Conservation (phyloP, 164 flowering plant genomes). For the Vitis riparia region DNA sequence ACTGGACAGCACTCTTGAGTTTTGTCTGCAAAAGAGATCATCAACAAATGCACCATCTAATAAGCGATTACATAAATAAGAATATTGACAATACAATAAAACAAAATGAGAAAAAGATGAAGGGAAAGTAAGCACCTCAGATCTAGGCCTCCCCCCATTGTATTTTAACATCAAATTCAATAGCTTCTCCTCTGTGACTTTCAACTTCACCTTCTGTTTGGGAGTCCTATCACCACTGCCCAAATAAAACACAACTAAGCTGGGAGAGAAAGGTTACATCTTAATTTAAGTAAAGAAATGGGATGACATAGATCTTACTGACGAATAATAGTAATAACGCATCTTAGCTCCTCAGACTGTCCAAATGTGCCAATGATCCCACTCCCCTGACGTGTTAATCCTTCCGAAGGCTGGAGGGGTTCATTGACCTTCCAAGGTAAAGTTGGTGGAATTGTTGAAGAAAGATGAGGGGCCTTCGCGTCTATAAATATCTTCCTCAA, state of each 20-base stretch:
- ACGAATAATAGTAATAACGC: constrained; percentile 89
- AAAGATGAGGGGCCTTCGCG: constrained; percentile 98
- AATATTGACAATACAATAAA: not conserved
- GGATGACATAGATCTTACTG: constrained; percentile 59
- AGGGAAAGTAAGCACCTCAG: constrained; percentile 57
- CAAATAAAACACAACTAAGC: constrained; percentile 6
- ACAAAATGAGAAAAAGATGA: not conserved
- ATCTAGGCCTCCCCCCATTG: constrained; percentile 91
- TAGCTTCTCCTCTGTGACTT: constrained; percentile 93
- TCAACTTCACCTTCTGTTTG: constrained; percentile 96
- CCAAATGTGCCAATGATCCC: constrained; percentile 97
- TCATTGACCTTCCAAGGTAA: constrained; percentile 96
- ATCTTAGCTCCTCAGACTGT: constrained; percentile 93
- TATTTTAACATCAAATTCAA: constrained; percentile 92
- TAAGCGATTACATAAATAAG: not conserved
- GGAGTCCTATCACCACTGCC: constrained; percentile 99
- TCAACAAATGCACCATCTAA: not conserved
- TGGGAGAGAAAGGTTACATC: not conserved
- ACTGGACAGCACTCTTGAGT: constrained; percentile 95
- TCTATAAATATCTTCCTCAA: constrained; percentile 95
- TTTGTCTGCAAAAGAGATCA: constrained; percentile 65
- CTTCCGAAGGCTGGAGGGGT: constrained; percentile 79
- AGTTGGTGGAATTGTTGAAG: constrained; percentile 89
- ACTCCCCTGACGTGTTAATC: constrained; percentile 97
- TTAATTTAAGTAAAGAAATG: not conserved